These are phyloP conservation scores for Oryza glaberrima DNA, from an alignment of 176 grass and related monocot genomes.

Conservation along the genomic window DNA sequence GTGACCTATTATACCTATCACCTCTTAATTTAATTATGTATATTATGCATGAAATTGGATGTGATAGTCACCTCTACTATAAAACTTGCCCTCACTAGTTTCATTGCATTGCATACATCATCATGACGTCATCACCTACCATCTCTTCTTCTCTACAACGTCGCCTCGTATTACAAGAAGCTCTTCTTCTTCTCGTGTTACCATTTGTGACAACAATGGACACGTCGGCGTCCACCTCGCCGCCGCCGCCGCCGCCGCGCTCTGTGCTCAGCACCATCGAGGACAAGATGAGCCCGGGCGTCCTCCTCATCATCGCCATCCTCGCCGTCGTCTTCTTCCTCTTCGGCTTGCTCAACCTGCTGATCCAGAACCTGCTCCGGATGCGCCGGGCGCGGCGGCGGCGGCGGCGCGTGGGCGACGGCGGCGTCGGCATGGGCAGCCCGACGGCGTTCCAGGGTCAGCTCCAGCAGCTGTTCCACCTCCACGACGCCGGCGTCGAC, in stretches of 20 bases:
- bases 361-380: constrained; percentile 52
- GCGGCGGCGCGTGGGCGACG: constrained; percentile 27
- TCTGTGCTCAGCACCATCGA: constrained; percentile 36
- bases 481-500: constrained; percentile 89
- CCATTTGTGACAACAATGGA: constrained; percentile 1
- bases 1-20: no score
- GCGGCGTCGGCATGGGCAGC: constrained; percentile 28
- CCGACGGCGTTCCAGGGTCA: constrained; percentile 81
- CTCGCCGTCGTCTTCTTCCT: constrained; percentile 86
- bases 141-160: not conserved
- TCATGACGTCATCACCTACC: not conserved
- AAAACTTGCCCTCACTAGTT: not conserved
- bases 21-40: no score
- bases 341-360: constrained; percentile 72
- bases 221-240: not conserved
- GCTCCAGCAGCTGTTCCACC: constrained; percentile 84
- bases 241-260: constrained; percentile 10
- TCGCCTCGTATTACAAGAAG: not conserved
- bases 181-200: not conserved
- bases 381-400: constrained; percentile 41
- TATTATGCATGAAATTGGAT: no score
- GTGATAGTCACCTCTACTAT: no score
- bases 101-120: not conserved
- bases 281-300: constrained; percentile 68
- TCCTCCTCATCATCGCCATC: constrained; percentile 73